Evolutionary conservation across 441 rosid species (phyloP), one percentile per base, ranked within the genome.

Genomic region (Brassica hybrid): DNA sequence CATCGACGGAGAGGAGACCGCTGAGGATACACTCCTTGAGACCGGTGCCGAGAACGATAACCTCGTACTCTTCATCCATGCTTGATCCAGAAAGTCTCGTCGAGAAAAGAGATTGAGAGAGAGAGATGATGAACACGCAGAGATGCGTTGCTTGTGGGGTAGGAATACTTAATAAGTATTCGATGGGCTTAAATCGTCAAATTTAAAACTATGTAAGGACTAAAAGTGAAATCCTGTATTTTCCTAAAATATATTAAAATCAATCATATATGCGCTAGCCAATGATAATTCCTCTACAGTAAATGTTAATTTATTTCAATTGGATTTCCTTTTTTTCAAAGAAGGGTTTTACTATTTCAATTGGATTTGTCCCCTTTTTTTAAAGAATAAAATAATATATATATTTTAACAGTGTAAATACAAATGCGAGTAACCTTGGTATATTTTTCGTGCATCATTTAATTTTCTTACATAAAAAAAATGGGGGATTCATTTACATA

Each of bases 11-110:
- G 54, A 86, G 86, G 32, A 86, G 89, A 36, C 89, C 89, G 12
- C 89, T 84, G 72, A 86, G 89, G 48, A 86, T 86, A 82, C 89
- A 86, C 77, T 86, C 89, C 69, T 86, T 86, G 78, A 86, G 89
- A 65, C 89, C 89, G 5, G 89, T 86, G 3, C 89, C 89, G 38
- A 86, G 89, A 69, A 86, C 89, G n/a, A 86, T 81, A 52, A 86
- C 89, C 14, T 86, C 89, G 34, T 86, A 86, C 81, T 86, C 83
- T 83, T 86, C 87, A 79, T 86, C 87, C 89, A 86, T 86, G 74
- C 69, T 56, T 62, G 80, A 80, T 72, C 23, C 5, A 0, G 1
- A 57, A 50, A 50, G 23, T 4, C 14, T 68, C 56, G 68, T 16
- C 2, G 7, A 48, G 21, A 16, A 7, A 16, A 48, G 50, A 43